Conservation (phyloP, 371 early-diverging fungal genomes). For the Phascolomyces articulosus region DNA sequence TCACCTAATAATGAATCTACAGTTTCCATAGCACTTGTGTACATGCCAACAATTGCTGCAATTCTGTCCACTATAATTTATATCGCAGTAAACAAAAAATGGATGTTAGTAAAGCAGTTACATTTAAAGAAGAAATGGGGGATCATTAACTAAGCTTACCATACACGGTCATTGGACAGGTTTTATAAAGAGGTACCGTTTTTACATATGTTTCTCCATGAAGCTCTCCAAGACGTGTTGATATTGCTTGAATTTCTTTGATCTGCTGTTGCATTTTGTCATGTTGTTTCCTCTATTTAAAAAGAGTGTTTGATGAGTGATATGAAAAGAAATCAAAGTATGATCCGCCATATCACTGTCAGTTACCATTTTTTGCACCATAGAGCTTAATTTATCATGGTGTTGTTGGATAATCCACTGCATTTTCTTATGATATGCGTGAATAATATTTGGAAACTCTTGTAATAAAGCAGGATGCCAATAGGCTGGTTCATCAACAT, state of each 20-base stretch:
- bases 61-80: constrained; percentile 23
- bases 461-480: constrained; percentile 44
- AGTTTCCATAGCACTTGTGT: constrained; percentile 25
- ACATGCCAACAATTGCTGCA: constrained; percentile 34
- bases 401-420: constrained; percentile 23
- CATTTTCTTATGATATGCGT: constrained; percentile 39
- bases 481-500: constrained; percentile 44
- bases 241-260: constrained; percentile 22
- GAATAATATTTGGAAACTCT: constrained; percentile 34
- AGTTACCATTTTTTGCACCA: constrained; percentile 36
- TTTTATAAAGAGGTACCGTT: constrained; percentile 28
- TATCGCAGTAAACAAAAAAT: no score
- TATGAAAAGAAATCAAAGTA: no score
- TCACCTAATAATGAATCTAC: constrained; percentile 21
- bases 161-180: constrained; percentile 37
- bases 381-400: constrained; percentile 18
- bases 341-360: no score
- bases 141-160: constrained; percentile 26
- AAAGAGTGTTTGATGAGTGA: no score
- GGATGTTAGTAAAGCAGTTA: no score
- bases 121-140: no score
- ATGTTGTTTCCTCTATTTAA: constrained; percentile 38
- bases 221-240: constrained; percentile 16
- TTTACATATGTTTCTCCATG: constrained; percentile 21
- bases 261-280: constrained; percentile 36